Base-by-base conservation (phyloP, 208 protist species). In the Novymonas esmeraldas region DNA sequence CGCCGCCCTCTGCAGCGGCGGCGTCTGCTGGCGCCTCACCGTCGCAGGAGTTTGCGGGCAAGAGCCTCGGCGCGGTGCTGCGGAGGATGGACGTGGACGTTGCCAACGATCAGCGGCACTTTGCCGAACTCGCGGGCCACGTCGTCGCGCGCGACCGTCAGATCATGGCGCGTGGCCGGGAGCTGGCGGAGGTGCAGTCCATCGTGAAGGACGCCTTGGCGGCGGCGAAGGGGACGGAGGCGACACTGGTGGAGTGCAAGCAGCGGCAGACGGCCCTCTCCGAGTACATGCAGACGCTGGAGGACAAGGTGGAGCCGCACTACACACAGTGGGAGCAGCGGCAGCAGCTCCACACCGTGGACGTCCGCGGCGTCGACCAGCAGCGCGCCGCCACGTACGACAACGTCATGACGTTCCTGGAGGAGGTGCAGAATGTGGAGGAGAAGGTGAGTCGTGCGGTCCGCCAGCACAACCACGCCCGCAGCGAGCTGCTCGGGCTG, bases 281-380 rank as follows among this genome's bases (percentile, higher is more conserved):
- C 14, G 54, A 71, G 29, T 76, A 87, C 39, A 54, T 94, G 52
- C 74, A 90, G 26, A 64, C 79, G 34, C 46, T 94, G 44, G 85
- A 94, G 61, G 85, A 89, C 51, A 76, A 78, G 11, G 80, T 94
- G 24, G 64, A 88, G 52, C 84, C 89, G 5, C 29, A 83, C 46
- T 93, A 88, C 51, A 71, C 56, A 24, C 45, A 58, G 28, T 71
- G 70, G 58, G 70, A 77, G 33, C 59, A 81, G 45, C 61, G 41
- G 33, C 42, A 75, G 51, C 57, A 76, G 41, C 54, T 56, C 24
- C 45, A 44, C 16, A 34, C 48, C 11, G n/a, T 29, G 56, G 48
- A 69, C 31, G 16, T 78, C 24, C 57, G 51, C 14, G 65, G 59
- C 24, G 64, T 65, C 1, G 84, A 90, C 62, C 75, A 76, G 33